phyloP scores from a whole-genome alignment of 306 rosid species.

The Casuarina glauca region DNA sequence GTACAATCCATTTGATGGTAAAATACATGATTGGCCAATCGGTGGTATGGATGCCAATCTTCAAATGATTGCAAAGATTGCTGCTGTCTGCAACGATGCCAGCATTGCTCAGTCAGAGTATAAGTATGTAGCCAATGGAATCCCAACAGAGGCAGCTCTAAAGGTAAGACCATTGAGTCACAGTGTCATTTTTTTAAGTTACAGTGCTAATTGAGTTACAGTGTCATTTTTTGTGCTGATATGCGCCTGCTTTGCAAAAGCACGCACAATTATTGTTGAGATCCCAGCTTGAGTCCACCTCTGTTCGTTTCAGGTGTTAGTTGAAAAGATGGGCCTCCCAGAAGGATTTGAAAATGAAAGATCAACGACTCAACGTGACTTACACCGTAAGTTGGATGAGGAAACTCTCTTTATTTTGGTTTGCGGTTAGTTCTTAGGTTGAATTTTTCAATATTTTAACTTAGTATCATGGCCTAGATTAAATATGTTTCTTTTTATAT shows the following conservation, averaged over 20 bases:
- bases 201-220: constrained; percentile 3
- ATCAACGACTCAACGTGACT: constrained; percentile 31
- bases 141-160: constrained; percentile 83
- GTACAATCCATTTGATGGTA: constrained; percentile 64
- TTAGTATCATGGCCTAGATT: too few species aligned
- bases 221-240: neutral
- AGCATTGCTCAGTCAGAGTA: constrained; percentile 52
- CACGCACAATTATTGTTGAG: neutral
- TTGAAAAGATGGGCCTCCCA: constrained; percentile 91
- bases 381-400: constrained; percentile 51
- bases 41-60: constrained; percentile 67
- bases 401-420: constrained; percentile 1
- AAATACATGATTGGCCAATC: constrained; percentile 57
- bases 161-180: constrained; percentile 37
- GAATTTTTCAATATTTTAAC: too few species aligned
- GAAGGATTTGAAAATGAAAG: constrained; percentile 36
- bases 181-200: neutral
- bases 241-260: neutral
- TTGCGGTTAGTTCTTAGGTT: too few species aligned
- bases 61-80: constrained; percentile 65
- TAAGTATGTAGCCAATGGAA: constrained; percentile 61
- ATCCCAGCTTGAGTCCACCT: neutral
- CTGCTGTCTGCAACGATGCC: constrained; percentile 74
- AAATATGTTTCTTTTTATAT: too few species aligned
- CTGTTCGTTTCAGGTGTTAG: constrained; percentile 58